Evolutionary conservation across 1,139 yeast genomes (phyloP).

Genomic region (Chernovozyma sophiae-reginae): DNA sequence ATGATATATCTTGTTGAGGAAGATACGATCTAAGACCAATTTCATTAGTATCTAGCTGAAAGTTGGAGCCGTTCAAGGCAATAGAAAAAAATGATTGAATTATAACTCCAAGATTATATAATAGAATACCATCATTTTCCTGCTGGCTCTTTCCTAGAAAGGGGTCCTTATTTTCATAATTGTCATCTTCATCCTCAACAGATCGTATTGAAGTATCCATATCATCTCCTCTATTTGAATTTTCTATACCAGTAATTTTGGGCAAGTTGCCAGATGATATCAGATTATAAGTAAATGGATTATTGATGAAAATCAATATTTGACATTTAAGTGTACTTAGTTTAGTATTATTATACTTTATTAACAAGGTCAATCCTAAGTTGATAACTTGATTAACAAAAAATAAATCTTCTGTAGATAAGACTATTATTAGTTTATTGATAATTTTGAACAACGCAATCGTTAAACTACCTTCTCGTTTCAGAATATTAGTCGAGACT

Average conservation of each 20-base stretch:
- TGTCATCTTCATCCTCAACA: conserved; percentile 8
- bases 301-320: conserved; percentile 32
- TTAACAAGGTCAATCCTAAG: conserved; percentile 27
- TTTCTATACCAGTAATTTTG: conserved; percentile 13
- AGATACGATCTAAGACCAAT: conserved; percentile 14
- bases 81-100: conserved; percentile 19
- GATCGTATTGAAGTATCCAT: conserved; percentile 5
- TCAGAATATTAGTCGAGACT: conserved; percentile 13
- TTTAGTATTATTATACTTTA: conserved; percentile 25
- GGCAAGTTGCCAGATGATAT: conserved; percentile 14
- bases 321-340: conserved; percentile 31
- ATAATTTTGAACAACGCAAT: conserved; percentile 29
- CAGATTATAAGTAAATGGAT: conserved; percentile 18
- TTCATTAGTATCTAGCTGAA: conserved; percentile 16
- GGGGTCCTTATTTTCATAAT: conserved; percentile 5
- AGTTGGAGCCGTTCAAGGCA: conserved; percentile 12
- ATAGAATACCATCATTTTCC: conserved; percentile 10
- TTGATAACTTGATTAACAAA: conserved; percentile 26
- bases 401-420: conserved; percentile 29
- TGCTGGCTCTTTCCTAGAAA: conserved; percentile 1
- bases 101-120: conserved; percentile 20
- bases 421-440: conserved; percentile 30
- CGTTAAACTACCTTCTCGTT: conserved; percentile 22
- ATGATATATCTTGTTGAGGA: conserved; percentile 11
- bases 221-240: conserved; percentile 5